phyloP scores from a whole-genome alignment of 148 eudicot species.

The Rhododendron williamsianum region DNA sequence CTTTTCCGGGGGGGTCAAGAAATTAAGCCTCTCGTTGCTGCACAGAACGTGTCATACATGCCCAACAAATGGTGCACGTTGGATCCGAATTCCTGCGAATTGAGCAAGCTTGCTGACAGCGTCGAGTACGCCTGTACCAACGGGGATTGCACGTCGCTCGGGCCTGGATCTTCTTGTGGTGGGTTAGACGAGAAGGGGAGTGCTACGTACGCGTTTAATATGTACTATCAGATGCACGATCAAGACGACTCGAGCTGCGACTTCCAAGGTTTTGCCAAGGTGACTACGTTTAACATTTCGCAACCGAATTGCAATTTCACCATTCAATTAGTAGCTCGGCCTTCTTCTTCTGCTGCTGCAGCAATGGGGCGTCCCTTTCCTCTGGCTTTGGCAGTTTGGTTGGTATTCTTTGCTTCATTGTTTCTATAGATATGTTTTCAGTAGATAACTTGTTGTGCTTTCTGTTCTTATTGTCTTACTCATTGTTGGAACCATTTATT shows the following conservation, averaged over 20 bases:
- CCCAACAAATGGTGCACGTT: constrained; percentile 63
- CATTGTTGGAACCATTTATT: constrained; percentile 5
- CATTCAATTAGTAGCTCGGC: constrained; percentile 48
- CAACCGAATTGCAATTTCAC: constrained; percentile 66
- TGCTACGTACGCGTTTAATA: constrained; percentile 75
- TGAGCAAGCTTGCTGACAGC: constrained; percentile 49
- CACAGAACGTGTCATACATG: constrained; percentile 54
- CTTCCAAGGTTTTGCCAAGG: constrained; percentile 62
- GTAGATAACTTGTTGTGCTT: background rate
- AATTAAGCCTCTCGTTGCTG: constrained; percentile 42
- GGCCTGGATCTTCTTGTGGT: constrained; percentile 71
- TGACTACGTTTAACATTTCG: constrained; percentile 56
- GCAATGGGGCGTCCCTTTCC: background rate
- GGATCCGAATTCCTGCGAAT: constrained; percentile 51
- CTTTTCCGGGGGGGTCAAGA: constrained; percentile 36
- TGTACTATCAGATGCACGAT: constrained; percentile 62
- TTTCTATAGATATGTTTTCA: constrained; percentile 10
- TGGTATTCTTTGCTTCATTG: constrained; percentile 15
- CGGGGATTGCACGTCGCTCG: constrained; percentile 80
- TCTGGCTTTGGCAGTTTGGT: constrained; percentile 10
- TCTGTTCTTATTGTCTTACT: background rate
- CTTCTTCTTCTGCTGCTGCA: background rate
- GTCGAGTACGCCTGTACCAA: constrained; percentile 56
- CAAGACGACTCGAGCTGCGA: constrained; percentile 49
- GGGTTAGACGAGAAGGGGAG: constrained; percentile 58